Percentiles rank a stretch among this genome's conserved stretches.
Evolutionary conservation across 2,329 filamentous ascomycete species (phyloP).

Genomic region (Hypoxylon sp.): DNA sequence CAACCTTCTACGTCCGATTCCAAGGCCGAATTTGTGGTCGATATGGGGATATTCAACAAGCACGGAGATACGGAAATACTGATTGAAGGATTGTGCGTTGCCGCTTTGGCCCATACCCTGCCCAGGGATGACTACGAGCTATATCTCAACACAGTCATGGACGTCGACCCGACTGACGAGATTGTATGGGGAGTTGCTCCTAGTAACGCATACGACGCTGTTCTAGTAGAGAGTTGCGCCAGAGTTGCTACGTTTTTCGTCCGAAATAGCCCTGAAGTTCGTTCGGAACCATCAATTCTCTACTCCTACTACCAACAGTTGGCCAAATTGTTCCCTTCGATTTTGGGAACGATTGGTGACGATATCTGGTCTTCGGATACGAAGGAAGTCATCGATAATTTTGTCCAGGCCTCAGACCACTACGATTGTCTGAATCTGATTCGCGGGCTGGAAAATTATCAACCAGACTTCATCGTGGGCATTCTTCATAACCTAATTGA

Average conservation of each 20-base stretch:
- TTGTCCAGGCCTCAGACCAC: constrained; percentile 53
- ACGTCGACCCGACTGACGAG: constrained; percentile 58
- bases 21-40: constrained; percentile 49
- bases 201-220: constrained; percentile 23
- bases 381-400: constrained; percentile 46
- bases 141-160: constrained; percentile 51
- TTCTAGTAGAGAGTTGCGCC: constrained; percentile 54
- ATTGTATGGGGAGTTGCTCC: constrained; percentile 47
- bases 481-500: constrained; percentile 48
- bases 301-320: constrained; percentile 12
- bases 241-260: constrained; percentile 53
- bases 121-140: constrained; percentile 50
- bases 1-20: constrained; percentile 41
- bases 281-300: background rate
- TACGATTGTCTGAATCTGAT: constrained; percentile 50
- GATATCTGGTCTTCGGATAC: constrained; percentile 45
- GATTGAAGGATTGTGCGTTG: constrained; percentile 49
- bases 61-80: constrained; percentile 45
- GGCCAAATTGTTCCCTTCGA: constrained; percentile 7
- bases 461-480: constrained; percentile 41
- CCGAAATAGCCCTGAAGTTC: constrained; percentile 10
- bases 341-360: constrained; percentile 19
- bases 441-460: constrained; percentile 41
- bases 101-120: constrained; percentile 46
- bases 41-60: constrained; percentile 50